Evolutionary conservation across 139 green algal species (phyloP), one percentile per base, ranked within the genome.

Genomic region (Haematococcus lacustris): DNA sequence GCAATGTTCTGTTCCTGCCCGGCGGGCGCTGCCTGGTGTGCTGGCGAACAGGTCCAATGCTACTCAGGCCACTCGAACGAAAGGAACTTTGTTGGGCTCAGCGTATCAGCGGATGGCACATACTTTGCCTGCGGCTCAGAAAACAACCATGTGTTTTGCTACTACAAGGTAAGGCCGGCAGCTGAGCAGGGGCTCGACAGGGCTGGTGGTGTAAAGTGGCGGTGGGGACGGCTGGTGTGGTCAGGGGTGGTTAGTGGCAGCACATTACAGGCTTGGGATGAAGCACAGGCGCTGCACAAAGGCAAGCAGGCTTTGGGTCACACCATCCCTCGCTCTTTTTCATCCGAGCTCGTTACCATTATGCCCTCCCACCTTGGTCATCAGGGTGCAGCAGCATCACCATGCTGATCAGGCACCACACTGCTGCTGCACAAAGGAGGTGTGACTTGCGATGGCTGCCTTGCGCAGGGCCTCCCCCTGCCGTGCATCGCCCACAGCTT

Each of bases 21-120:
- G n/a, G n/a, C n/a, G n/a, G n/a, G n/a, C n/a, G n/a, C n/a, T n/a
- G n/a, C n/a, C n/a, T n/a, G n/a, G n/a, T n/a, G n/a, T n/a, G n/a
- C n/a, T n/a, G n/a, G n/a, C n/a, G n/a, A n/a, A n/a, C n/a, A n/a
- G n/a, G n/a, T n/a, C n/a, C n/a, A n/a, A n/a, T n/a, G n/a, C n/a
- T 95, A 86, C 74, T 66, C 64, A 1, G 94, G 94, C 33, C 94
- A 98, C 76, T 62, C 70, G 40, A 98, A 98, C 57, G 87, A 95
- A 75, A 91, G 92, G 71, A 97, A 98, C 79, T 98, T 98, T 80
- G 93, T 97, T n/a, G 94, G 94, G 23, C 79, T 98, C 32, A 81
- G 74, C 13, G 85, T 86, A 0, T 80, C 90, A 0, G 13, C 28
- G 17, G 39, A 57, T 6, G 72, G 72, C 41, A n/a, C n/a, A n/a